These are phyloP conservation scores for Ephemerocybe angulata DNA, from an alignment of 768 basidiomycete species.

Conservation along the genomic window DNA sequence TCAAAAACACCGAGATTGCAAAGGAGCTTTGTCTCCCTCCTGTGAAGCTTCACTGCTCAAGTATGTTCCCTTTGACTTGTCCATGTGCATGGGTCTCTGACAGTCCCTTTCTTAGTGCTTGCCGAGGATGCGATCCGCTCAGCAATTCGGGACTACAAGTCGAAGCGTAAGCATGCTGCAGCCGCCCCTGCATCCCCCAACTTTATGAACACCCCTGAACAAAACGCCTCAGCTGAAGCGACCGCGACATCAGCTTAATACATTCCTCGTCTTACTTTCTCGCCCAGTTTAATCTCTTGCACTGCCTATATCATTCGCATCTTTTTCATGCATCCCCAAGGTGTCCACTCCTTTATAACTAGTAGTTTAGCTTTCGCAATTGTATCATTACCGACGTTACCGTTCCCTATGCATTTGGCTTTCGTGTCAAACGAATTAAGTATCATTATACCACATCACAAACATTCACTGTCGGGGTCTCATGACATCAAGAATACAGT, in stretches of 20 bases:
- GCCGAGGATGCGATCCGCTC: conserved; percentile 99
- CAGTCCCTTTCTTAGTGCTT: conserved; percentile 53
- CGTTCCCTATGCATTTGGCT: background rate
- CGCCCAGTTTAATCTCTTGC: background rate
- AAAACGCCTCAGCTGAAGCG: conserved; percentile 39
- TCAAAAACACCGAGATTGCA: conserved; percentile 99
- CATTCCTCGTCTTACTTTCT: background rate
- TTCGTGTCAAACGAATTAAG: background rate
- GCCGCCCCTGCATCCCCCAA: conserved; percentile 48
- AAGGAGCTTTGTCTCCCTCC: conserved; percentile 94
- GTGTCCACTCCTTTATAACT: background rate
- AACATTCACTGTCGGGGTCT: too few relatives aligned
- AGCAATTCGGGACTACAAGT: conserved; percentile 93
- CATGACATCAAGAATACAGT: too few relatives aligned
- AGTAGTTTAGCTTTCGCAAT: conserved; percentile 1
- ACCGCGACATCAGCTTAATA: conserved; percentile 10
- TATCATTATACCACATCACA: background rate
- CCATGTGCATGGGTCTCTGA: conserved; percentile 1
- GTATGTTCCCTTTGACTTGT: conserved; percentile 45
- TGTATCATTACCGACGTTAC: conserved; percentile 10
- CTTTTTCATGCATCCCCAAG: background rate
- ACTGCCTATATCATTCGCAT: background rate
- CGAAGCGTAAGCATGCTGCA: conserved; percentile 62
- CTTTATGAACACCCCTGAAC: conserved; percentile 67
- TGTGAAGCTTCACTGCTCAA: conserved; percentile 93